A percentile compares a stretch with the other conserved stretches of the same genome.
Conservation (phyloP, 2,329 filamentous ascomycete species). For the Exophiala dermatitidis region DNA sequence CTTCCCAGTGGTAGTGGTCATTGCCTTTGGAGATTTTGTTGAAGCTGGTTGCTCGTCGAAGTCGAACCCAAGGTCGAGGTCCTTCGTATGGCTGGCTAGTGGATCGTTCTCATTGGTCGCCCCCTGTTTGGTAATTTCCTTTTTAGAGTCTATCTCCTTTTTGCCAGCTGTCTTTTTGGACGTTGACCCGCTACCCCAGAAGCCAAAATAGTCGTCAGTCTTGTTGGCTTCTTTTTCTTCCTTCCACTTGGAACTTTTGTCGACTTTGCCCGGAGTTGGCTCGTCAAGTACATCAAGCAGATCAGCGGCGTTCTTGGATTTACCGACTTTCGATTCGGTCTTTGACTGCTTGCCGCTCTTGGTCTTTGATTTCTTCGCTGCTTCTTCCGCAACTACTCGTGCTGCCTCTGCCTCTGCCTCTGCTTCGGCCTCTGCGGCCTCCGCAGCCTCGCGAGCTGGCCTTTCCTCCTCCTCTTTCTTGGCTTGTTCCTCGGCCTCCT, state of each 20-base stretch:
- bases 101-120: conserved; percentile 38
- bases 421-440: conserved; percentile 33
- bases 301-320: conserved; percentile 28
- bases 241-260: conserved; percentile 24
- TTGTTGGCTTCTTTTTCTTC: conserved; percentile 26
- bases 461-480: conserved; percentile 29
- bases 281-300: conserved; percentile 34
- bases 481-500: conserved; percentile 32
- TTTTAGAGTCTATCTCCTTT: conserved; percentile 34
- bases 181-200: conserved; percentile 26
- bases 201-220: conserved; percentile 27
- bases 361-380: conserved; percentile 32
- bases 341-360: conserved; percentile 23
- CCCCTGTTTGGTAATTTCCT: conserved; percentile 40
- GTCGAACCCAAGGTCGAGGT: conserved; percentile 35
- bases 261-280: conserved; percentile 19
- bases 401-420: conserved; percentile 34
- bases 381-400: background rate
- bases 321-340: conserved; percentile 25
- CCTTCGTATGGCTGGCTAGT: conserved; percentile 36
- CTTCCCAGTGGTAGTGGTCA: conserved; percentile 31
- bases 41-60: conserved; percentile 34
- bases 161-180: conserved; percentile 33
- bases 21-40: conserved; percentile 38
- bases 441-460: conserved; percentile 28